Evolutionary conservation across 768 basidiomycete species (phyloP).

Genomic region (Tricholoma sp.): DNA sequence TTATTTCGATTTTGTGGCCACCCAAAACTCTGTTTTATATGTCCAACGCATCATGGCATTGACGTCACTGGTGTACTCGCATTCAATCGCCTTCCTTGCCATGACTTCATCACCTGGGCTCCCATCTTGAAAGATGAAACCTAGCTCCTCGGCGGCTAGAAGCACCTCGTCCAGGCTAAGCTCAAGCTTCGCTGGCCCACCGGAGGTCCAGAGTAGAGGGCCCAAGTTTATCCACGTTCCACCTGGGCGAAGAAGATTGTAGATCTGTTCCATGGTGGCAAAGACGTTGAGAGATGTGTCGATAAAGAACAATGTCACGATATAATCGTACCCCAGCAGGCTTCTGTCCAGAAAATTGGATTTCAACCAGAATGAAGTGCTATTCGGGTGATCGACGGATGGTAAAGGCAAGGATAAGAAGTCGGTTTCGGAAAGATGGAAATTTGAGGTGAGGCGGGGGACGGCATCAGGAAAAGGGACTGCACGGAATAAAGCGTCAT

Average conservation of each 20-base stretch:
- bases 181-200: conserved; percentile 49
- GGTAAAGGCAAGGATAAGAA: conserved; percentile 41
- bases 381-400: not conserved
- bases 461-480: conserved; percentile 58
- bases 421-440: conserved; percentile 51
- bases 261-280: conserved; percentile 52
- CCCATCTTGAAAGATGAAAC: conserved; percentile 40
- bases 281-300: conserved; percentile 55
- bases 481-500: conserved; percentile 43
- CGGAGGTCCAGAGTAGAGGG: conserved; percentile 59
- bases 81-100: conserved; percentile 42
- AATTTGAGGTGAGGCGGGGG: conserved; percentile 38
- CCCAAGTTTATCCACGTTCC: conserved; percentile 72
- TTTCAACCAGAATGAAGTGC: conserved; percentile 14
- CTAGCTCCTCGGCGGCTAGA: conserved; percentile 43
- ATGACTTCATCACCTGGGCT: conserved; percentile 17
- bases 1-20: conserved; percentile 38
- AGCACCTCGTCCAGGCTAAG: conserved; percentile 63
- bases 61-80: conserved; percentile 60
- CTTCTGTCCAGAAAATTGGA: not conserved
- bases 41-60: conserved; percentile 70
- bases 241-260: conserved; percentile 50
- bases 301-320: conserved; percentile 65
- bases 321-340: conserved; percentile 45
- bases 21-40: conserved; percentile 66